A percentile compares a stretch with the other conserved stretches of the same genome.
Evolutionary conservation across 257 asterid genomes (phyloP).

Genomic region (Thymus quinquecostatus): DNA sequence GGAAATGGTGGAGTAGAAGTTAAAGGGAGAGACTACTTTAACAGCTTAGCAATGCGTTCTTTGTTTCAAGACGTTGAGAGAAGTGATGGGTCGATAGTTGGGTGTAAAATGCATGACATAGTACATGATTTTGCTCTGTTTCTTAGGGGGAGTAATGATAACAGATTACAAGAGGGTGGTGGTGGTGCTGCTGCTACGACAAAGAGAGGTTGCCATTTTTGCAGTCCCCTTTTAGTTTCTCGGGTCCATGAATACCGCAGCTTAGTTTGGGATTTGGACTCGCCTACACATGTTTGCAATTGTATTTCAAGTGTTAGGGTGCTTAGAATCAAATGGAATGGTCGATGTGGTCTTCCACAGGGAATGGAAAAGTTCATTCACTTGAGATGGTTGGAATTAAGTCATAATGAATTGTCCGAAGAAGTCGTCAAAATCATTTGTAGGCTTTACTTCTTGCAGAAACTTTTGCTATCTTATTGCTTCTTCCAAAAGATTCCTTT

Average conservation of each 20-base stretch:
- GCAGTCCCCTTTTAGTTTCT: no score
- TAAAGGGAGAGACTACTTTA: neutral
- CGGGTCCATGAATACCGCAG: no score
- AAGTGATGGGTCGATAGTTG: neutral
- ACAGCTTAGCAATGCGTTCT: neutral
- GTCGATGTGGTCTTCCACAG: conserved; percentile 9
- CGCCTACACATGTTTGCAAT: neutral
- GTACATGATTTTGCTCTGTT: neutral
- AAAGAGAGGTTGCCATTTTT: neutral
- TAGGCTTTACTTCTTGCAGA: conserved; percentile 13
- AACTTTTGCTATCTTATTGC: neutral
- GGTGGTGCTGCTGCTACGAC: no score
- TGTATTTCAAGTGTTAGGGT: neutral
- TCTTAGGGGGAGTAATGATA: neutral
- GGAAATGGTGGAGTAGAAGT: no score
- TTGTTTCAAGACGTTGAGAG: neutral
- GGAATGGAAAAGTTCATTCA: conserved; percentile 21
- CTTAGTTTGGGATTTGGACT: neutral
- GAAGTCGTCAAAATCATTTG: conserved; percentile 1
- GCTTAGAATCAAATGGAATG: neutral
- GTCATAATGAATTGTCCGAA: neutral
- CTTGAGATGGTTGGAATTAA: conserved; percentile 35
- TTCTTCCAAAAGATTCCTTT: no score
- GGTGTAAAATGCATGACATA: no score
- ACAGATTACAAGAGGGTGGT: neutral